phyloP scores from a whole-genome alignment of 108 stramenopile genomes.

The Pseudonitzschia pungens region DNA sequence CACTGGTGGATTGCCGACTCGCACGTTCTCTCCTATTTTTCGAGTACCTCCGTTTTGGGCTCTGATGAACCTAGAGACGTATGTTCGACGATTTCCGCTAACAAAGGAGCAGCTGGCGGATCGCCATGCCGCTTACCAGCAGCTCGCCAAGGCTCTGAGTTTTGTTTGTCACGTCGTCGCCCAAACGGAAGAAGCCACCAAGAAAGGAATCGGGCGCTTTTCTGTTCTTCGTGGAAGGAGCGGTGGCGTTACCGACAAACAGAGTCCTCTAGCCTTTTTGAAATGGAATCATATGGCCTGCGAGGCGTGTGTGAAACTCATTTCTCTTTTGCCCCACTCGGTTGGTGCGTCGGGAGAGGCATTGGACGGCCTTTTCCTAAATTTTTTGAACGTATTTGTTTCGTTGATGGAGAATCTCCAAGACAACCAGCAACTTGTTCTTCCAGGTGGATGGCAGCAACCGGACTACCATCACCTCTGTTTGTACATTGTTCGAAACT shows the following conservation, averaged over 20 bases:
- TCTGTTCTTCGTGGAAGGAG: conserved; percentile 20
- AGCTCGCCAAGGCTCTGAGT: conserved; percentile 78
- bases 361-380: conserved; percentile 78
- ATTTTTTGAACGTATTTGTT: conserved; percentile 87
- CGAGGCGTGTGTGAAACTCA: conserved; percentile 83
- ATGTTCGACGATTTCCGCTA: conserved; percentile 61
- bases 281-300: conserved; percentile 72
- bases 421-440: conserved; percentile 71
- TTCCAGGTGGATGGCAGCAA: conserved; percentile 92
- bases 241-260: conserved; percentile 15
- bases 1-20: conserved; percentile 63
- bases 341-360: conserved; percentile 78
- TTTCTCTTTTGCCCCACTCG: conserved; percentile 78
- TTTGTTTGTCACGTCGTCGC: conserved; percentile 84
- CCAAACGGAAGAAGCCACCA: conserved; percentile 45
- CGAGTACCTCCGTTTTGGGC: conserved; percentile 86
- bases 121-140: conserved; percentile 72
- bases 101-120: conserved; percentile 52
- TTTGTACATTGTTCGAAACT: conserved; percentile 80
- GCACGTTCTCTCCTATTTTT: conserved; percentile 84
- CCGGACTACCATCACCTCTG: conserved; percentile 76
- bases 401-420: conserved; percentile 77
- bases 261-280: conserved; percentile 57
- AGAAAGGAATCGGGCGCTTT: conserved; percentile 42
- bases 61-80: conserved; percentile 77